phyloP scores from a whole-genome alignment of 805 yeast genomes.

The Metschnikowia amazonensis region DNA sequence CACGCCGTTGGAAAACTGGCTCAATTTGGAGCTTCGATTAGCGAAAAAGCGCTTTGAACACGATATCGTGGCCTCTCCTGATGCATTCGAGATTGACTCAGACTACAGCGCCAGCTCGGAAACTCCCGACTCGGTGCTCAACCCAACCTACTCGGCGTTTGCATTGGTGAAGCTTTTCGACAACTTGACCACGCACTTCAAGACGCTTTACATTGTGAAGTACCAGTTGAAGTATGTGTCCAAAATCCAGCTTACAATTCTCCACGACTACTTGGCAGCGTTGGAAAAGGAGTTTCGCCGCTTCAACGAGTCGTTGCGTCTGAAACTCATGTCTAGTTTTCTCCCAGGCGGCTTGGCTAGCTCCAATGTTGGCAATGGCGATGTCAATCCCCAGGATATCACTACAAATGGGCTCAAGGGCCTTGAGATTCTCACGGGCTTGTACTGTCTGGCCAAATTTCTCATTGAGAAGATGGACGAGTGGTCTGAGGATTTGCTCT shows the following conservation, averaged over 20 bases:
- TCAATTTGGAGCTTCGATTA: conserved; percentile 48
- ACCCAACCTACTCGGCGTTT: conserved; percentile 62
- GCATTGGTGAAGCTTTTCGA: conserved; percentile 55
- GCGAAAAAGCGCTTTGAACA: conserved; percentile 47
- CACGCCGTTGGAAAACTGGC: conserved; percentile 42
- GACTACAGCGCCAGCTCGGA: conserved; percentile 36
- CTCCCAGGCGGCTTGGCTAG: conserved; percentile 27
- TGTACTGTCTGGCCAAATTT: conserved; percentile 35
- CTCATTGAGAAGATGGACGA: conserved; percentile 27
- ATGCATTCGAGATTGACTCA: conserved; percentile 56
- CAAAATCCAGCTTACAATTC: conserved; percentile 53
- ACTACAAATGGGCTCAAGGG: conserved; percentile 56
- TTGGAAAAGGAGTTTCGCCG: conserved; percentile 35
- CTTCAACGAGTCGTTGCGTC: conserved; percentile 37
- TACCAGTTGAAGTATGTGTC: conserved; percentile 53
- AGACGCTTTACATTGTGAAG: conserved; percentile 45
- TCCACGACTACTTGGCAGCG: conserved; percentile 47
- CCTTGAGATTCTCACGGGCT: conserved; percentile 27
- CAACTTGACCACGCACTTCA: conserved; percentile 52
- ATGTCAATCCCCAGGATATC: conserved; percentile 79
- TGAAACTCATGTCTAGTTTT: conserved; percentile 30
- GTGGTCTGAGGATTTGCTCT: conserved; percentile 39
- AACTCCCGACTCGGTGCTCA: conserved; percentile 15
- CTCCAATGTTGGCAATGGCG: conserved; percentile 4
- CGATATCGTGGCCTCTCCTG: conserved; percentile 45